These are phyloP conservation scores for Pelagophyceae sp. DNA, from an alignment of 352 stramenopile species.

Conservation along the genomic window DNA sequence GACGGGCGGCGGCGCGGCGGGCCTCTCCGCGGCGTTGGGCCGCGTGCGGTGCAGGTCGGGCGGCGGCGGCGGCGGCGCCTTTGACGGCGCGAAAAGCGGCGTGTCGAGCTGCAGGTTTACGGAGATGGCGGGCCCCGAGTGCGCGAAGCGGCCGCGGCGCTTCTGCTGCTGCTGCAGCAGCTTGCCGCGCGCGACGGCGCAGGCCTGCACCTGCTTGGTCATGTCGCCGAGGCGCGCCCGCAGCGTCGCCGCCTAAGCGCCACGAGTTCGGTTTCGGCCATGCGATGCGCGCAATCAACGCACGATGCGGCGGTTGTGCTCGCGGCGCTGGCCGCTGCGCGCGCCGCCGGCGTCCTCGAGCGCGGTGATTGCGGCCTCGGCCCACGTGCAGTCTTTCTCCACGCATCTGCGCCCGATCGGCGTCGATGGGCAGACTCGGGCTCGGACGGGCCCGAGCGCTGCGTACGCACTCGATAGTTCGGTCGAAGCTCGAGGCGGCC, in stretches of 20 bases:
- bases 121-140: constrained; percentile 7
- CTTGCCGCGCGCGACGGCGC: not conserved
- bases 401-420: not conserved
- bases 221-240: not conserved
- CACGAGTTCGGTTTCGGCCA: no score
- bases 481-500: not conserved
- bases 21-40: not conserved
- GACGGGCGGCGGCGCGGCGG: not conserved
- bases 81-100: constrained; percentile 1
- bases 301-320: not conserved
- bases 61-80: not conserved
- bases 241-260: not conserved
- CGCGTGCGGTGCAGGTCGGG: not conserved
- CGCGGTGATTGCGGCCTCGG: not conserved
- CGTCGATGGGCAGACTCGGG: no score
- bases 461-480: not conserved
- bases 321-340: not conserved
- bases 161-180: constrained; percentile 10
- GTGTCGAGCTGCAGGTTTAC: constrained; percentile 3
- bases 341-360: not conserved
- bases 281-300: not conserved
- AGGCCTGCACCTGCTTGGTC: not conserved
- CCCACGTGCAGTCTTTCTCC: constrained; percentile 11
- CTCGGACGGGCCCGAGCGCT: not conserved
- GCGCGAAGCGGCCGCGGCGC: not conserved